phyloP scores from a whole-genome alignment of 306 rosid genomes.

The Acacia acuminata region DNA sequence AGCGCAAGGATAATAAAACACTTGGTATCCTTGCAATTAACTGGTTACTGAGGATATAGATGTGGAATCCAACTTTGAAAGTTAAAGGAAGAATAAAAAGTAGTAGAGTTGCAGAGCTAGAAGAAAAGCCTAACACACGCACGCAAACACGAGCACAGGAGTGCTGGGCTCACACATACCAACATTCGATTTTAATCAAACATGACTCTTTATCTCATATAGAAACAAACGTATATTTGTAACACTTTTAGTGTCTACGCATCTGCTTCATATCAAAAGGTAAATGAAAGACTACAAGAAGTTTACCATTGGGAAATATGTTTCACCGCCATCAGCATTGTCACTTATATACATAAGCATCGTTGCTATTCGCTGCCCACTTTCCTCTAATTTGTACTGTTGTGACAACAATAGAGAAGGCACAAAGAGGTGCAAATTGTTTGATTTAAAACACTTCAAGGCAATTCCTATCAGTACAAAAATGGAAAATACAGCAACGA shows the following conservation, averaged over 20 bases:
- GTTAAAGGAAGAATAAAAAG: not conserved
- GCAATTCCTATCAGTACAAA: conserved; percentile 19
- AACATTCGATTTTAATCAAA: not conserved
- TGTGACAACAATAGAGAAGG: conserved; percentile 8
- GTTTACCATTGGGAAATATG: conserved; percentile 77
- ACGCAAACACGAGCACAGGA: too few relatives aligned
- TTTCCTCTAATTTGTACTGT: conserved; percentile 84
- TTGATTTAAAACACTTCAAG: conserved; percentile 26
- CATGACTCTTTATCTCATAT: not conserved
- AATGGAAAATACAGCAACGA: conserved; percentile 16
- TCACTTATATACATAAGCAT: conserved; percentile 88
- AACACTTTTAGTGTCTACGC: not conserved
- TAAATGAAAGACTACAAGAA: conserved; percentile 34
- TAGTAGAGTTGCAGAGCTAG: not conserved
- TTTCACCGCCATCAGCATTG: conserved; percentile 93
- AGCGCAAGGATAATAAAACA: too few relatives aligned
- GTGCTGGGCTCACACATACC: not conserved
- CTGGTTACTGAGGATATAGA: too few relatives aligned
- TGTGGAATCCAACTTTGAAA: too few relatives aligned
- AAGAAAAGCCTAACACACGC: not conserved
- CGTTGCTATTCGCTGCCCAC: conserved; percentile 95
- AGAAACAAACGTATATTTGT: not conserved
- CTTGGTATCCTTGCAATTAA: too few relatives aligned
- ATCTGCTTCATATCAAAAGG: not conserved
- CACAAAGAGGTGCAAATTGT: conserved; percentile 10